A percentile compares a stretch with the other conserved stretches of the same genome.
These are phyloP conservation scores for Cadophora sp. DNA, from an alignment of 2,329 filamentous ascomycete genomes.

Conservation along the genomic window DNA sequence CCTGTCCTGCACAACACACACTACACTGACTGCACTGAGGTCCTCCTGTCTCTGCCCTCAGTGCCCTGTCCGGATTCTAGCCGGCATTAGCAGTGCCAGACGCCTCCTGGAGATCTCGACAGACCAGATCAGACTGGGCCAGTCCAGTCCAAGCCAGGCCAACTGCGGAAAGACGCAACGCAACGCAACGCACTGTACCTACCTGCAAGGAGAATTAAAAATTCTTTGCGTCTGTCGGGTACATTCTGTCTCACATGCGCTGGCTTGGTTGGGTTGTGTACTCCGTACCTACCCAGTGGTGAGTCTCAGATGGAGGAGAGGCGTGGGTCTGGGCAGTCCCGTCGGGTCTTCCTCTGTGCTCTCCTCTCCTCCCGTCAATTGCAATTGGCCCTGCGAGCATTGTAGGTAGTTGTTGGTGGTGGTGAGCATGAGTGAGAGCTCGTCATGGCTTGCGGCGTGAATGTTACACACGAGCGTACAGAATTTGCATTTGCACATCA, in stretches of 20 bases:
- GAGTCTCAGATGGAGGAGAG: not conserved
- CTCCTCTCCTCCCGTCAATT: not conserved
- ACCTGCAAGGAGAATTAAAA: conserved; percentile 22
- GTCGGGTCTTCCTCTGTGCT: not conserved
- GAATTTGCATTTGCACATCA: not conserved
- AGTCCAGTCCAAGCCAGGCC: not conserved
- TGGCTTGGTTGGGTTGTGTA: not conserved
- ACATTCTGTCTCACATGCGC: not conserved
- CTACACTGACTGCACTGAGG: no score
- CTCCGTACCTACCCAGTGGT: not conserved
- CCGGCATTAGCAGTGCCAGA: conserved; percentile 16
- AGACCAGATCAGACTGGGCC: not conserved
- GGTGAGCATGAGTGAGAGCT: conserved; percentile 16
- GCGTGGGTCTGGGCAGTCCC: not conserved
- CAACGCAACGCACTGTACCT: not conserved
- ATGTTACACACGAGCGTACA: conserved; percentile 10
- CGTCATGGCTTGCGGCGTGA: not conserved
- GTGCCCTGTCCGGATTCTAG: not conserved
- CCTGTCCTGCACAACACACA: not conserved
- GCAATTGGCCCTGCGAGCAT: conserved; percentile 7
- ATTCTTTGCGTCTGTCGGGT: conserved; percentile 19
- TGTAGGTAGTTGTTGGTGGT: not conserved
- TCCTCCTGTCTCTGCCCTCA: not conserved
- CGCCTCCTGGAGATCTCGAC: conserved; percentile 21
- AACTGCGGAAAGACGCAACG: no score